Evolutionary conservation across 306 rosid species (phyloP), one percentile per base, ranked within the genome.

Genomic region (Glycyrrhiza uralensis): DNA sequence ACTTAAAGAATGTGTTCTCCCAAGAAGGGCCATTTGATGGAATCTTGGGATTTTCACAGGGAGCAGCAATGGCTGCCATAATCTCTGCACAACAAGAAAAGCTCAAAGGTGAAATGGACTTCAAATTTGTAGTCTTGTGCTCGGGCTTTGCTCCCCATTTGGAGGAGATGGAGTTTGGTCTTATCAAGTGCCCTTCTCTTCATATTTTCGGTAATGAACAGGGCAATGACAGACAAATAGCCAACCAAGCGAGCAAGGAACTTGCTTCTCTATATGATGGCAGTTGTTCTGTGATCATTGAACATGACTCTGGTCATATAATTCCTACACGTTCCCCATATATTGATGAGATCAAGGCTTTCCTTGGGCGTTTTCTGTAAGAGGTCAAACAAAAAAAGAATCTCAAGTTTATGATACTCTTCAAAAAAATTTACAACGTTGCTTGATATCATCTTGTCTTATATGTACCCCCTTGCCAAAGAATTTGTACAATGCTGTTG

Each of bases 61-160:
- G 99, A 59, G 95, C 99, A 14, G 96, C 95, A 46, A 91, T 91
- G 98, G 83, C 92, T 29, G 92, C 97, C 2, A 41, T 82, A 39
- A 51, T 91, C 19, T 85, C 90, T 74, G 74, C 92, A 5, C 87
- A 72, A 65, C 80, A 73, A 74, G 82, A 58, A 69, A 64, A 47
- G 49, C 78, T 85, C 30, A 75, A 74, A 79, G 81, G 77, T 38
- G 69, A 76, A 54, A 51, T 89, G 77, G 85, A 81, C 75, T 79
- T 87, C 2, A 87, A 86, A 76, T 94, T 94, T 73, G 96, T 81
- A 49, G 80, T 94, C 50, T 61, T 89, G 66, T 89, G 92, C 78
- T 94, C 98, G 1, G 97, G 98, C 33, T 91, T 87, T 80, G 84
- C 83, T 35, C 69, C 81, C 49, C 73, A 38, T 41, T 41, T 75